A percentile compares a stretch with the other conserved stretches of the same genome.
These are phyloP conservation scores for Solanum chaucha DNA, from an alignment of 257 asterid genomes.

Conservation along the genomic window DNA sequence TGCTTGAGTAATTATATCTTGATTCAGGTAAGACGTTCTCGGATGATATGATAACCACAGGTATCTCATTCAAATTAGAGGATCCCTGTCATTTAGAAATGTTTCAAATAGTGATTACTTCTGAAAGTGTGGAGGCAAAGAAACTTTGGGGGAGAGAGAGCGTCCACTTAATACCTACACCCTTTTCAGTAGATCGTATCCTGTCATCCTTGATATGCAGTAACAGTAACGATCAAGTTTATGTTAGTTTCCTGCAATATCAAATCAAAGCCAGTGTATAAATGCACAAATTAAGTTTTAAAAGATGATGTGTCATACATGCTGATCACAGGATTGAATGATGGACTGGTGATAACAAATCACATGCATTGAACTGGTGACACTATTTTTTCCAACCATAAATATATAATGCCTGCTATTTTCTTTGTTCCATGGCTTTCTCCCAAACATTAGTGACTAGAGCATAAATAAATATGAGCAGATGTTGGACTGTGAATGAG, in stretches of 20 bases:
- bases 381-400: neutral
- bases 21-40: constrained; percentile 19
- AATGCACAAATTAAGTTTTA: neutral
- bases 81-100: constrained; percentile 22
- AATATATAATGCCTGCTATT: neutral
- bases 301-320: neutral
- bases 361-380: neutral
- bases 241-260: constrained; percentile 15
- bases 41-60: constrained; percentile 26
- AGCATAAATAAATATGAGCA: neutral
- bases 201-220: constrained; percentile 41
- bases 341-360: neutral
- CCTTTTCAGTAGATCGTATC: constrained; percentile 32
- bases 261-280: neutral
- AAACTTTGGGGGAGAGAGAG: neutral
- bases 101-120: neutral
- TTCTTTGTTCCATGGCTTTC: neutral
- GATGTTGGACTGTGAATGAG: neutral
- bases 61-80: constrained; percentile 24
- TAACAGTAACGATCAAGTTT: constrained; percentile 27
- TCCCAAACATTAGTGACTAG: neutral
- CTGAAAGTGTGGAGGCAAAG: neutral
- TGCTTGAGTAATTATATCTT: constrained; percentile 10
- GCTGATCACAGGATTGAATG: neutral
- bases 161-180: constrained; percentile 17